These are phyloP conservation scores for Pezicula rhizophila DNA, from an alignment of 2,329 filamentous ascomycete genomes.

Conservation along the genomic window DNA sequence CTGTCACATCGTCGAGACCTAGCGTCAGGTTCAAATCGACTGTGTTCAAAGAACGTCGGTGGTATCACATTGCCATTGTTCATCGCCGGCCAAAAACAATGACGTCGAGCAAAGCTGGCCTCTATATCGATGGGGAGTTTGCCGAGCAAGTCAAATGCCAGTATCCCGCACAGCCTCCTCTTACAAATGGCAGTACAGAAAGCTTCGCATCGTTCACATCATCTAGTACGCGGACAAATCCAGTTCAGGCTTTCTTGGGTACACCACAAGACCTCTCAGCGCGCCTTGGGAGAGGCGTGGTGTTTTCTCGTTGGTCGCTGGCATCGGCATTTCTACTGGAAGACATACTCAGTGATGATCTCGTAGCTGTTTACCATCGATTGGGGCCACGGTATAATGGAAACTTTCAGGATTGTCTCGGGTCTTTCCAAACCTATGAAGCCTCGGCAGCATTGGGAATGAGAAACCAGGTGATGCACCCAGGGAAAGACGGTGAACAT, in stretches of 20 bases:
- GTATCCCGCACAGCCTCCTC: slow-evolving; percentile 73
- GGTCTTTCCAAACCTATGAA: slow-evolving; percentile 92
- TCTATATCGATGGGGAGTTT: slow-evolving; percentile 92
- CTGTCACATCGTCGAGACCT: slow-evolving; percentile 75
- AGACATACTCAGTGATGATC: slow-evolving; percentile 82
- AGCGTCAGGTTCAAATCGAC: slow-evolving; percentile 90
- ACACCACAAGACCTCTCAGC: slow-evolving; percentile 84
- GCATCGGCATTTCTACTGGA: slow-evolving; percentile 86
- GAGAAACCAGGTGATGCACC: slow-evolving; percentile 84
- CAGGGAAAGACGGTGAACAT: slow-evolving; percentile 73
- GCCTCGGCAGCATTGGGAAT: slow-evolving; percentile 87
- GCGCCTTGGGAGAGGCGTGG: slow-evolving; percentile 64
- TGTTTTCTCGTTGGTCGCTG: slow-evolving; percentile 79
- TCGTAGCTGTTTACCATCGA: slow-evolving; percentile 83
- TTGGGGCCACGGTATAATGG: slow-evolving; percentile 88
- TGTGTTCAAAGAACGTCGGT: slow-evolving; percentile 66
- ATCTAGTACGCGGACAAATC: slow-evolving; percentile 49
- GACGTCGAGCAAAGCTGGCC: slow-evolving; percentile 70
- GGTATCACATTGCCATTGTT: slow-evolving; percentile 91
- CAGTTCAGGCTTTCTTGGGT: slow-evolving; percentile 87
- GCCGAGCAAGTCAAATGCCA: slow-evolving; percentile 85
- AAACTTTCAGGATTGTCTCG: slow-evolving; percentile 94
- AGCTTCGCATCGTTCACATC: slow-evolving; percentile 67
- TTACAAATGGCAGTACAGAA: slow-evolving; percentile 55
- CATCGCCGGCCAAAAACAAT: slow-evolving; percentile 75